These are phyloP conservation scores for Apophysomyces ossiformis DNA, from an alignment of 371 early-diverging fungal species.

Conservation along the genomic window DNA sequence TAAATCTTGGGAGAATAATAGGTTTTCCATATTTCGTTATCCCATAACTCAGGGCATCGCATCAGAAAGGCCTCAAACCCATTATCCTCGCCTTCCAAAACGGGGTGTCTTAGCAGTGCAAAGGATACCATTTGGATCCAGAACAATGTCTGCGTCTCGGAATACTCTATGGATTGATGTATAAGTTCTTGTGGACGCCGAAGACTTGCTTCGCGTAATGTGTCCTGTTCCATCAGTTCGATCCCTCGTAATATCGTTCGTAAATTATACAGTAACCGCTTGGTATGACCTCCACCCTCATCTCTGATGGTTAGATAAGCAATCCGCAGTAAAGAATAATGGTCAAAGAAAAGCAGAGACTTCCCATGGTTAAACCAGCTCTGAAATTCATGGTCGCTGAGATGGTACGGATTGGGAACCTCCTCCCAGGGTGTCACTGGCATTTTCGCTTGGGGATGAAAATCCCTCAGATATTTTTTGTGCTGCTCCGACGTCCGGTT, in stretches of 20 bases:
- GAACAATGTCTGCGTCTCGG: constrained; percentile 44
- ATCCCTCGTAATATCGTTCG: constrained; percentile 23
- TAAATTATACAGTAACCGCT: constrained; percentile 18
- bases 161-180: constrained; percentile 28
- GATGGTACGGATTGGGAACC: constrained; percentile 35
- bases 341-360: constrained; percentile 36
- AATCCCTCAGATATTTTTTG: neutral
- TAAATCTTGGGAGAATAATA: constrained; percentile 39
- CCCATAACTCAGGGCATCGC: constrained; percentile 28
- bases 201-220: constrained; percentile 14
- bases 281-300: constrained; percentile 15
- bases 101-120: constrained; percentile 34
- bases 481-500: constrained; percentile 1
- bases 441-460: constrained; percentile 20
- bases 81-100: constrained; percentile 33
- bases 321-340: constrained; percentile 32
- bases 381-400: constrained; percentile 32
- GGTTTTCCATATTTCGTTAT: constrained; percentile 34
- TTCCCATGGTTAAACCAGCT: constrained; percentile 26
- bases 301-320: constrained; percentile 27
- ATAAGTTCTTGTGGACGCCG: constrained; percentile 15
- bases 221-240: constrained; percentile 21
- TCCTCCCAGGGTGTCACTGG: constrained; percentile 42
- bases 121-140: constrained; percentile 52
- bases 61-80: constrained; percentile 35